These are phyloP conservation scores for Eucalyptus curtisii DNA, from an alignment of 345 rosid genomes.

Conservation along the genomic window DNA sequence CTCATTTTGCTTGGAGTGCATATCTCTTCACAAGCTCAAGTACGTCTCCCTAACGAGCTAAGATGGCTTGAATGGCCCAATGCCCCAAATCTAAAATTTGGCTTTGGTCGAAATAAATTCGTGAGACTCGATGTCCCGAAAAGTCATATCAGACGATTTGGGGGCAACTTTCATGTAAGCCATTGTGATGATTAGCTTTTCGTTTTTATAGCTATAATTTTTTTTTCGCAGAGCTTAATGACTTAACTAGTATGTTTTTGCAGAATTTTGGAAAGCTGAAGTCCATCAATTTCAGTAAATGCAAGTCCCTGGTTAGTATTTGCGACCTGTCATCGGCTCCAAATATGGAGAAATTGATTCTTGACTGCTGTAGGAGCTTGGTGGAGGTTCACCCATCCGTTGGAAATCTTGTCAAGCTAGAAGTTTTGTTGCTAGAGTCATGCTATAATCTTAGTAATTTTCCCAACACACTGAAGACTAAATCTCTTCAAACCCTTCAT, in stretches of 20 bases:
- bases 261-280: neutral
- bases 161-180: neutral
- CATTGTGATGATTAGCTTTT: neutral
- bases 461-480: rapidly evolving
- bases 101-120: neutral
- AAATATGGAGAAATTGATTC: neutral
- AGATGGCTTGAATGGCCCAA: neutral
- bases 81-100: neutral
- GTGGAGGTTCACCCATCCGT: neutral
- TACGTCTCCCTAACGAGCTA: neutral
- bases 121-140: rapidly evolving
- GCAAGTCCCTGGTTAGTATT: neutral
- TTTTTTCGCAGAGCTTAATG: neutral
- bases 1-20: rapidly evolving
- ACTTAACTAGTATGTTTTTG: neutral
- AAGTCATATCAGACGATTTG: neutral
- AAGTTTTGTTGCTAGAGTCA: rapidly evolving
- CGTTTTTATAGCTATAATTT: neutral
- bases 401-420: rapidly evolving
- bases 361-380: rapidly evolving
- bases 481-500: rapidly evolving
- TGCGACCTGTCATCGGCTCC: rapidly evolving
- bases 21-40: neutral
- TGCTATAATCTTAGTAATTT: neutral
- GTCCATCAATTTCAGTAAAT: neutral